Conservation (phyloP, 345 rosid species). For the Ceriops zippeliana region DNA sequence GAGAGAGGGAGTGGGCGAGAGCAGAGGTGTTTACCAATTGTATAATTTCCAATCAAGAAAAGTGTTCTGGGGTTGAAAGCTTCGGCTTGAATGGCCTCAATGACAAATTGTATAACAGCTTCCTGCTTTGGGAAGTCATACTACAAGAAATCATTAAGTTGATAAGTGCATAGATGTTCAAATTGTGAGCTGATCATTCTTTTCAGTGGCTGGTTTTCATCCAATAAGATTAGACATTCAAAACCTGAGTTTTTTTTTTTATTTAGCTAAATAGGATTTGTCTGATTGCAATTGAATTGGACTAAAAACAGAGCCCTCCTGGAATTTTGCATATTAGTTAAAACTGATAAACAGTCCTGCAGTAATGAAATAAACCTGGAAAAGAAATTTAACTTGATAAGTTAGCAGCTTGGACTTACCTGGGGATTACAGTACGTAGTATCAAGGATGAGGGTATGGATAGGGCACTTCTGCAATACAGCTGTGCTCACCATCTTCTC, state of each 20-base stretch:
- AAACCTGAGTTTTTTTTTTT: too few species aligned
- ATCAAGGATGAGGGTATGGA: conserved; percentile 87
- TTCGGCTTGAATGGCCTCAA: conserved; percentile 96
- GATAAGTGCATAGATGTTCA: neutral
- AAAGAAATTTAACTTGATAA: neutral
- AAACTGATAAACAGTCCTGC: neutral
- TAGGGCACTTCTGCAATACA: conserved; percentile 32
- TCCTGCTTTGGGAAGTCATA: conserved; percentile 97
- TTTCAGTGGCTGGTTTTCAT: neutral
- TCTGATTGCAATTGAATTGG: too few species aligned
- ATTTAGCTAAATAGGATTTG: too few species aligned
- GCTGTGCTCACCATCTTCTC: conserved; percentile 51
- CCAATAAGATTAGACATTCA: too few species aligned
- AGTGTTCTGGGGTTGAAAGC: conserved; percentile 83
- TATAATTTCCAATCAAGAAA: conserved; percentile 89
- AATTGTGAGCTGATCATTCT: neutral
- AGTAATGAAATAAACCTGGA: neutral
- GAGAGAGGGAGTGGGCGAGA: conserved; percentile 9
- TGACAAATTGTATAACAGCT: conserved; percentile 82
- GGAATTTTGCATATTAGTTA: neutral
- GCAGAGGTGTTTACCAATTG: conserved; percentile 55
- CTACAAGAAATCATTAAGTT: conserved; percentile 37
- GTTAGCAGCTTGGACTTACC: conserved; percentile 38
- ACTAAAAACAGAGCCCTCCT: too few species aligned
- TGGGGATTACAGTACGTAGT: conserved; percentile 95